Evolutionary conservation across 2,329 filamentous ascomycete genomes (phyloP), one percentile per base, ranked within the genome.

Genomic region (Colletotrichum siamense): DNA sequence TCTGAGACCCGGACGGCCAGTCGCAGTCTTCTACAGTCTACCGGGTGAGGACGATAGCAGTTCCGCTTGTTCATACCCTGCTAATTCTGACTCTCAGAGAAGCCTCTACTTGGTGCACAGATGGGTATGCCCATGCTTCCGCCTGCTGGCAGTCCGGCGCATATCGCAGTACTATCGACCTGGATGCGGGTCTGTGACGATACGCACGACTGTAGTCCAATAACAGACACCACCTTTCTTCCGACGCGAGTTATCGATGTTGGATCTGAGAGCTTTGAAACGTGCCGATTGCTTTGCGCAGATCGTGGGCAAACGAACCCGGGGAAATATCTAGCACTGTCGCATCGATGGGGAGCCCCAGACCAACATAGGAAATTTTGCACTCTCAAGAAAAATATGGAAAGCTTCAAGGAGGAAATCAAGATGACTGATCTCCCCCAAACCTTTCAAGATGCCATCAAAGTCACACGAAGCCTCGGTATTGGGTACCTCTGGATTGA

Each of bases 401-500:
- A 67, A 24, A n/a, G 16, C 0, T 28, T 52, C 1, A 55, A 62
- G 3, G 2, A 36, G 6, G 62, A 4, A 1, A 71, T 75, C 22
- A 16, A 3, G 1, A 2, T 71, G 5, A 12, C 8, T 0, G 9
- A 36, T 0, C 62, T 79, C 2, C 78, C 64, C 5, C 28, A 6
- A 49, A 80, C 73, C 16, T 79, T 71, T 16, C 49, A 30, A 12
- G 75, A 79, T 28, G 73, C 73, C 22, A 55, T 79, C 28, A 22
- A n/a, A 2, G 63, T 77, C 6, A 76, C 79, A 39, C 13, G 36
- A 18, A 39, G 36, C 36, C 32, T 34, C 12, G 32, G 32, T 0
- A 44, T 79, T 6, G 63, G 32, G 3, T 80, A 79, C 49, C 49
- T 80, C 3, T 80, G 79, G 79, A 77, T 80, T 4, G 79, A n/a